These are phyloP conservation scores for Stachybotrys elegans DNA, from an alignment of 2,329 filamentous ascomycete genomes.

Conservation along the genomic window DNA sequence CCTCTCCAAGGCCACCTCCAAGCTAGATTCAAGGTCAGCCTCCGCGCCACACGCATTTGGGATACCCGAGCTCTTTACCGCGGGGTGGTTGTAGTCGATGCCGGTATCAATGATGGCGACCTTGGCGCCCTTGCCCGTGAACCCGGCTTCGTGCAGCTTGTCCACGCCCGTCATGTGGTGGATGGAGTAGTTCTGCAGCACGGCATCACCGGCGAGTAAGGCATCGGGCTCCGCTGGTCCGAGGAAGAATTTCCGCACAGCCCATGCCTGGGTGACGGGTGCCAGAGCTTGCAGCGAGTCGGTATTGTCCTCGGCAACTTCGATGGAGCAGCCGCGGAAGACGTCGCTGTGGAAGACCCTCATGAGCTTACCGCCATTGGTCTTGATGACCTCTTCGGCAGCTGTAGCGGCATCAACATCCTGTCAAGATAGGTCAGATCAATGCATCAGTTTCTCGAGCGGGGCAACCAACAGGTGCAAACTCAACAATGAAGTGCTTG, in stretches of 20 bases:
- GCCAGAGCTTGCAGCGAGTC: constrained; percentile 11
- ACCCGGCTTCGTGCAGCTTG: constrained; percentile 13
- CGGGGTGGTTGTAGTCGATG: constrained; percentile 4
- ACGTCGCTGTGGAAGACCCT: constrained; percentile 5
- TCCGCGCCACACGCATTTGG: too few species aligned
- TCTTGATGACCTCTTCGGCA: constrained; percentile 1
- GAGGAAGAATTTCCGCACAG: constrained; percentile 4
- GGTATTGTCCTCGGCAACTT: constrained; percentile 10
- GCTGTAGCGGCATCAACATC: constrained; percentile 2
- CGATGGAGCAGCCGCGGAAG: constrained; percentile 9
- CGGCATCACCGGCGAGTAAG: not conserved
- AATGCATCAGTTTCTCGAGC: not conserved
- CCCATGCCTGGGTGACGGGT: constrained; percentile 10
- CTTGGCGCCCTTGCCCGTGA: constrained; percentile 13
- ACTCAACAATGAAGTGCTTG: constrained; percentile 2
- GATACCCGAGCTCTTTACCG: not conserved
- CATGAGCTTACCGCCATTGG: constrained; percentile 1
- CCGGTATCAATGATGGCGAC: constrained; percentile 18
- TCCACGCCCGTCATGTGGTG: constrained; percentile 16
- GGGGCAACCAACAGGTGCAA: not conserved
- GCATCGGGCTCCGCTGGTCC: not conserved
- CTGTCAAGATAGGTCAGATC: not conserved
- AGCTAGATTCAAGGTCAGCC: constrained; percentile 14
- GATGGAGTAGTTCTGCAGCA: constrained; percentile 10
- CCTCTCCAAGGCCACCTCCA: constrained; percentile 40